Evolutionary conservation across 139 green algal species (phyloP).

Genomic region (Gonium pectorale): DNA sequence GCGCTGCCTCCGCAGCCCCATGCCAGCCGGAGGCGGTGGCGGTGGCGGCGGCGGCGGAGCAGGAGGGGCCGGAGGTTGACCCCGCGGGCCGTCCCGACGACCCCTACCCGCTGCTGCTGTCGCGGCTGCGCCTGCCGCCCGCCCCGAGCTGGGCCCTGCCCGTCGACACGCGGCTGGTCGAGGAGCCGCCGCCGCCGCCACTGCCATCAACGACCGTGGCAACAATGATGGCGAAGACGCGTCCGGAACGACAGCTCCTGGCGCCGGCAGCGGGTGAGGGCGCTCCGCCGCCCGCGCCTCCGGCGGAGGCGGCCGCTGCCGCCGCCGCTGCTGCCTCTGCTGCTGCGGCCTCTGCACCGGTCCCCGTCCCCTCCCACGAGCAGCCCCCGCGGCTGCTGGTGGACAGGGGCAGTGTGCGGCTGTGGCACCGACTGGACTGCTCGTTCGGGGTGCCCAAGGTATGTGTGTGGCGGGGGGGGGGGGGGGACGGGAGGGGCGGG

Average conservation of each 20-base stretch:
- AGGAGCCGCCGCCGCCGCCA: not conserved
- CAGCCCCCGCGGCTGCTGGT: not conserved
- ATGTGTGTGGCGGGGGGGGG: not conserved
- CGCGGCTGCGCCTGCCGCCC: constrained; percentile 27
- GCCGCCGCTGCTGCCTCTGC: not conserved
- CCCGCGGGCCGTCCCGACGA: not conserved
- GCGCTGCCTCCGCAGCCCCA: not conserved
- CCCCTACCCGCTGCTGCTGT: not conserved
- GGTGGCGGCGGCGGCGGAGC: too few relatives aligned
- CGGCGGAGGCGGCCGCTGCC: not conserved
- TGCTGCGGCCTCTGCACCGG: not conserved
- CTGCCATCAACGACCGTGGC: not conserved
- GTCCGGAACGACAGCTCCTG: too few relatives aligned
- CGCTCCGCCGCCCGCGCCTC: not conserved
- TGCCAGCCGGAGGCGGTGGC: too few relatives aligned
- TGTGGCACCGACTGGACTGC: constrained; percentile 59
- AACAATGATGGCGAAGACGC: too few relatives aligned
- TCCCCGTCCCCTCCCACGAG: too few relatives aligned
- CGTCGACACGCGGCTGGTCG: constrained; percentile 23
- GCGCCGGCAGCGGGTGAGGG: too few relatives aligned
- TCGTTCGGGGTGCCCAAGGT: constrained; percentile 63
- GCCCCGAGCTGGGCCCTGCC: constrained; percentile 47
- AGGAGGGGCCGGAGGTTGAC: not conserved
- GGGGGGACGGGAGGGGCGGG: not conserved
- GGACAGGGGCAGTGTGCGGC: constrained; percentile 21